A percentile compares a stretch with the other conserved stretches of the same genome.
phyloP scores from a whole-genome alignment of 768 basidiomycete genomes.

The Mrakia blollopis region DNA sequence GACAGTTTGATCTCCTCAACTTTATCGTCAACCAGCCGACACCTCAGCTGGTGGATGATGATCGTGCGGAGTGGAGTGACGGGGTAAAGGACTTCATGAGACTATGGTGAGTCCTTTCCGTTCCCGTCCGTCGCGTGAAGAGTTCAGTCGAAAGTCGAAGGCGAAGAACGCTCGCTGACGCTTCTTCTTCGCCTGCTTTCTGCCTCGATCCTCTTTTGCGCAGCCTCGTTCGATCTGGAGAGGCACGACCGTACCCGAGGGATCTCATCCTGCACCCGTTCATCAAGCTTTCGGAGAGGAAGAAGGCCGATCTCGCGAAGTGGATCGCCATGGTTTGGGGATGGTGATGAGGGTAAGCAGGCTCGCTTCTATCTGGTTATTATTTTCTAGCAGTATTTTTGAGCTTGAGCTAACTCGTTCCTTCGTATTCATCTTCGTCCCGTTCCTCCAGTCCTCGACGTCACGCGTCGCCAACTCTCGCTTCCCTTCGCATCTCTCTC shows the following conservation, averaged over 20 bases:
- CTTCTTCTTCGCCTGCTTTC: not conserved
- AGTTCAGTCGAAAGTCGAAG: too few species aligned
- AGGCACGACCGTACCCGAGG: conserved; percentile 27
- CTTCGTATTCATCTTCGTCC: too few species aligned
- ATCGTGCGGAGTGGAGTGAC: conserved; percentile 23
- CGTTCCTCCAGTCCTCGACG: too few species aligned
- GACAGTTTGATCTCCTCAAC: conserved; percentile 33
- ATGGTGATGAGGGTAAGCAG: conserved; percentile 8
- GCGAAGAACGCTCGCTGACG: not conserved
- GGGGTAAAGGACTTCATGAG: conserved; percentile 27
- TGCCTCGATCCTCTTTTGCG: too few species aligned
- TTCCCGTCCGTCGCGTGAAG: too few species aligned
- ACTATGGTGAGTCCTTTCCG: conserved; percentile 23
- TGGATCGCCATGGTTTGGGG: conserved; percentile 32
- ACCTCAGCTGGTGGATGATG: conserved; percentile 28
- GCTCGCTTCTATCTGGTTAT: not conserved
- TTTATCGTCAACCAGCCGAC: conserved; percentile 33
- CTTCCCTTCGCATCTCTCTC: too few species aligned
- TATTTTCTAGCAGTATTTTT: too few species aligned
- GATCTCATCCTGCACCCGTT: conserved; percentile 32
- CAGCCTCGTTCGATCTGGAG: conserved; percentile 19
- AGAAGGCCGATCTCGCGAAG: conserved; percentile 28
- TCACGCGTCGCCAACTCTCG: too few species aligned
- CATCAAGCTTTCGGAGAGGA: conserved; percentile 20
- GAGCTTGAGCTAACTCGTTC: too few species aligned